Conservation (phyloP, 2,329 filamentous ascomycete genomes). For the Nigrospora sphaerica region DNA sequence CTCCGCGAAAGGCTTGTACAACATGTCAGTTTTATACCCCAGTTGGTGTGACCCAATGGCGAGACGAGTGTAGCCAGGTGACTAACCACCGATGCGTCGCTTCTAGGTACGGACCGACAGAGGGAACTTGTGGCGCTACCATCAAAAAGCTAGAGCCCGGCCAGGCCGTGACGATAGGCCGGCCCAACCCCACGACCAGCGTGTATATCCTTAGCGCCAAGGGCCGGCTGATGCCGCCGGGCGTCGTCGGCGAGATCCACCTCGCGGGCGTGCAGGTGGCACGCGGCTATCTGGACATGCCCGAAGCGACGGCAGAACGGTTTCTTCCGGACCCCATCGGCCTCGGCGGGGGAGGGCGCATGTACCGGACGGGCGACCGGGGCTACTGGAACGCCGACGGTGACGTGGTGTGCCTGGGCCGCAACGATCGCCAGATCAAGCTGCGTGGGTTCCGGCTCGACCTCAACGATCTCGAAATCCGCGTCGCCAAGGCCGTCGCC, state of each 20-base stretch:
- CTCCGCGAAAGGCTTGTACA: conserved; percentile 21
- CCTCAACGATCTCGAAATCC: conserved; percentile 26
- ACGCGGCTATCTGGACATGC: conserved; percentile 28
- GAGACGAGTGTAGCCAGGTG: no score
- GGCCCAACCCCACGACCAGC: conserved; percentile 23
- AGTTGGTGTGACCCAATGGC: no score
- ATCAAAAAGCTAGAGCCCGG: conserved; percentile 18
- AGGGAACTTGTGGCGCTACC: conserved; percentile 29
- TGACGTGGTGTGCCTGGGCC: conserved; percentile 25
- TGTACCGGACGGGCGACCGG: conserved; percentile 32
- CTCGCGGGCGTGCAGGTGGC: conserved; percentile 35
- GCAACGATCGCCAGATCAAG: conserved; percentile 27
- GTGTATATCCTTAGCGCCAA: conserved; percentile 30
- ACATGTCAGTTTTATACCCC: no score
- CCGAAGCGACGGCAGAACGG: conserved; percentile 14
- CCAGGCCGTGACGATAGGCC: conserved; percentile 26
- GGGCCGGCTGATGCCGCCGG: conserved; percentile 18
- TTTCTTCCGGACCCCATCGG: conserved; percentile 24
- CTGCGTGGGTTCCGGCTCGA: conserved; percentile 25
- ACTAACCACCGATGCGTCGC: no score
- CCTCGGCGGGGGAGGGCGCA: conserved; percentile 11
- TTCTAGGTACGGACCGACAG: conserved; percentile 38
- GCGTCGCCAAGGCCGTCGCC: conserved; percentile 10
- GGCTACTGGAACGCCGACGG: conserved; percentile 23
- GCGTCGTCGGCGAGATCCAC: conserved; percentile 32